Percentiles rank a stretch among this genome's conserved stretches.
Evolutionary conservation across 2,329 filamentous ascomycete species (phyloP).

Genomic region (Purpureocillium lavendulum): DNA sequence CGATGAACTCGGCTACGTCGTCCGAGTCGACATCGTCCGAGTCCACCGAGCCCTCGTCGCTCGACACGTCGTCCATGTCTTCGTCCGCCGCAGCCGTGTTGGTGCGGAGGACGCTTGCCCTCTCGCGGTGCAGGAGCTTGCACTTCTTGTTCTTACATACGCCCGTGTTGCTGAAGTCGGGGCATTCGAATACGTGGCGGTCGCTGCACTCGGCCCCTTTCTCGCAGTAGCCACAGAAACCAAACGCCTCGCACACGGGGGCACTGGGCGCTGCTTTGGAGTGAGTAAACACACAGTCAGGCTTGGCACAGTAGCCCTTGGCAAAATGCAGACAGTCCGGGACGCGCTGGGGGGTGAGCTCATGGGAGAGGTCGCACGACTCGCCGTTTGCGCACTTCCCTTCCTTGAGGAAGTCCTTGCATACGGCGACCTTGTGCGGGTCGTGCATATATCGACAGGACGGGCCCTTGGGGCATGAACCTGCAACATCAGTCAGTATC

Average conservation of each 20-base stretch:
- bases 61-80: constrained; percentile 62
- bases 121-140: constrained; percentile 78
- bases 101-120: constrained; percentile 71
- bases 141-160: constrained; percentile 74
- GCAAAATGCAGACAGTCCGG: constrained; percentile 86
- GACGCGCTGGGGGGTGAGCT: constrained; percentile 71
- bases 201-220: constrained; percentile 70
- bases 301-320: constrained; percentile 81
- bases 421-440: constrained; percentile 76
- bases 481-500: constrained; percentile 48
- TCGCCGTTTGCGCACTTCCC: constrained; percentile 69
- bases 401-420: constrained; percentile 77
- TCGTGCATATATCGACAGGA: constrained; percentile 79
- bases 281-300: constrained; percentile 81
- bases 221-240: constrained; percentile 79
- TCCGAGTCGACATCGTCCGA: constrained; percentile 78
- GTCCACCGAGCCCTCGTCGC: constrained; percentile 64
- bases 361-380: constrained; percentile 85
- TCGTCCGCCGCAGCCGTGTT: constrained; percentile 45
- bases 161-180: constrained; percentile 88
- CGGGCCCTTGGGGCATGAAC: constrained; percentile 76
- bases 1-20: constrained; percentile 58
- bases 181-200: constrained; percentile 87
- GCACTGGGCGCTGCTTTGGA: constrained; percentile 68
- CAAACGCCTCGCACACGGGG: constrained; percentile 77